These are phyloP conservation scores for Dioscorea dumetorum DNA, from an alignment of 106 monocot species.

Conservation along the genomic window DNA sequence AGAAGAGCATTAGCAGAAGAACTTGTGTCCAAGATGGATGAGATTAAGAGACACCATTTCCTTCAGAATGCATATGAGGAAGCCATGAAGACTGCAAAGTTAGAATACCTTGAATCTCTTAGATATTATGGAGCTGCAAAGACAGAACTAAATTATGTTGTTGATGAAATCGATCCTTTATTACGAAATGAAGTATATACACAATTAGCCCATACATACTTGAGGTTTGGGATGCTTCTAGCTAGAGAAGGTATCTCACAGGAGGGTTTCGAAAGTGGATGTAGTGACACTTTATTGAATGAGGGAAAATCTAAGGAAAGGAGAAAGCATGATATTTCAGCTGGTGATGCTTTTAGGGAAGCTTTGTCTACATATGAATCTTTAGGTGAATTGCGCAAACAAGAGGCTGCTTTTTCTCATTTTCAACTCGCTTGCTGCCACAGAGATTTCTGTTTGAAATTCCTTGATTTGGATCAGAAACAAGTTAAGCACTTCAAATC, in stretches of 20 bases:
- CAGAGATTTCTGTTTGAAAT: constrained; percentile 58
- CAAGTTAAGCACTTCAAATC: constrained; percentile 38
- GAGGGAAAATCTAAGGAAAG: constrained; percentile 18
- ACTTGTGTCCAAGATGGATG: constrained; percentile 59
- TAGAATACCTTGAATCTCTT: constrained; percentile 72
- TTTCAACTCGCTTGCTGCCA: constrained; percentile 90
- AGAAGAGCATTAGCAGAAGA: constrained; percentile 92
- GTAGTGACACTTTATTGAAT: constrained; percentile 11
- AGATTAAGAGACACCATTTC: constrained; percentile 31
- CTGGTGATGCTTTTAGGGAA: constrained; percentile 87
- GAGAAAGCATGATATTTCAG: constrained; percentile 40
- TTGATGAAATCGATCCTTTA: constrained; percentile 24
- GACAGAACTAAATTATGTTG: constrained; percentile 35
- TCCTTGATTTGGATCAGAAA: constrained; percentile 47
- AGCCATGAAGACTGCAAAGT: constrained; percentile 62
- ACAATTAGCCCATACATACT: constrained; percentile 81
- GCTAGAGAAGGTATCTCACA: constrained; percentile 50
- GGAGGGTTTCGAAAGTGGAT: constrained; percentile 19
- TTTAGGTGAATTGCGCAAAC: constrained; percentile 69
- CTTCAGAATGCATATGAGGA: constrained; percentile 47
- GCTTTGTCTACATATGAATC: constrained; percentile 82
- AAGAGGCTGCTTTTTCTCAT: constrained; percentile 88
- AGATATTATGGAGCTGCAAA: constrained; percentile 76
- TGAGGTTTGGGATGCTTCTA: constrained; percentile 93
- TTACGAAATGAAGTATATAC: constrained; percentile 68